A percentile compares a stretch with the other conserved stretches of the same genome.
Evolutionary conservation across 2,329 filamentous ascomycete species (phyloP).

Genomic region (Byssothecium circinans): DNA sequence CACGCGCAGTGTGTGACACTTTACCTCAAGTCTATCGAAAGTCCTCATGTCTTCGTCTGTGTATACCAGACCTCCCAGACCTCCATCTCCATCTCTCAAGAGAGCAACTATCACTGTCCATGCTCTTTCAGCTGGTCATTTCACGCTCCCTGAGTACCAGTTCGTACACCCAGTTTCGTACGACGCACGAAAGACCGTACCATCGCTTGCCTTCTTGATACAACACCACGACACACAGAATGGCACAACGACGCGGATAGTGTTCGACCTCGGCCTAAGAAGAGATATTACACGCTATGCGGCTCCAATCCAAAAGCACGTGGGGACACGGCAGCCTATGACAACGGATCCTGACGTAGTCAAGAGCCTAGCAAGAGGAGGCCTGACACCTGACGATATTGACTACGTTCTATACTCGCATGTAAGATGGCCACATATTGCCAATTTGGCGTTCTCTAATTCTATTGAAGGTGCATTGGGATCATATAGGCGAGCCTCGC

Average conservation of each 20-base stretch:
- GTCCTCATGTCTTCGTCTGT: conserved; percentile 14
- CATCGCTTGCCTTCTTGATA: conserved; percentile 58
- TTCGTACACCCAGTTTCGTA: conserved; percentile 52
- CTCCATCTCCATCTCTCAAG: conserved; percentile 17
- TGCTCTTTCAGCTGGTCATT: conserved; percentile 41
- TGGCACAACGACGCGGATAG: conserved; percentile 43
- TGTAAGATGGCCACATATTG: conserved; percentile 26
- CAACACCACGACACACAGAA: conserved; percentile 48
- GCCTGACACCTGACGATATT: conserved; percentile 42
- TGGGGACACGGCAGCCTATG: conserved; percentile 50
- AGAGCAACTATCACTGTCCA: conserved; percentile 38
- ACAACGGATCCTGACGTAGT: conserved; percentile 45
- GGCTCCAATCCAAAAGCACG: conserved; percentile 49
- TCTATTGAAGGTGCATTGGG: conserved; percentile 42
- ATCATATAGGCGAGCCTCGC: conserved; percentile 46
- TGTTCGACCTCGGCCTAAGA: conserved; percentile 60
- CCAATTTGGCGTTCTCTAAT: neutral
- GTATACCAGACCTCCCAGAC: conserved; percentile 9
- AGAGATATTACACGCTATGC: conserved; percentile 51
- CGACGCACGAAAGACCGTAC: conserved; percentile 52
- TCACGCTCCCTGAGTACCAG: conserved; percentile 53
- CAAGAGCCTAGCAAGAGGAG: conserved; percentile 41
- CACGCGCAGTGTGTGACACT: too few species aligned
- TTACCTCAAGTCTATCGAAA: too few species aligned
- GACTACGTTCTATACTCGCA: conserved; percentile 48